Conservation (phyloP, 306 rosid species). For the Rosa multiflora region DNA sequence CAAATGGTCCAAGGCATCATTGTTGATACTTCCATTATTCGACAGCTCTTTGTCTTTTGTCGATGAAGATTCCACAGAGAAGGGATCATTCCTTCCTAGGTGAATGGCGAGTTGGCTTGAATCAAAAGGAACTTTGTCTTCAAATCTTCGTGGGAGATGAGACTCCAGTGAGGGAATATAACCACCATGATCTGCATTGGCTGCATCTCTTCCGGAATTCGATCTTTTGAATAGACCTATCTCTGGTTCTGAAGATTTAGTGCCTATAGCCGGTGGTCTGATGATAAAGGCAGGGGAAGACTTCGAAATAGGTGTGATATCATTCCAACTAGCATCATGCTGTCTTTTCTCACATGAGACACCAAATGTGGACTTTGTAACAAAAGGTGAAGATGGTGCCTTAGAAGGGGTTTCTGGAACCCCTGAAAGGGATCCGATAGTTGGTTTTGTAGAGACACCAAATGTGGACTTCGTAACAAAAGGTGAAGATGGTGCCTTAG, state of each 20-base stretch:
- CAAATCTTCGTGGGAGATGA: slow-evolving; percentile 30
- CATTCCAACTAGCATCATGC: slow-evolving; percentile 29
- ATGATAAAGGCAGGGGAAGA: slow-evolving; percentile 23
- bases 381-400: slow-evolving; percentile 31
- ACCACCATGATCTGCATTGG: slow-evolving; percentile 34
- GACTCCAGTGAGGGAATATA: slow-evolving; percentile 36
- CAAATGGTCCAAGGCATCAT: slow-evolving; percentile 33
- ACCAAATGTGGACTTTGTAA: slow-evolving; percentile 29
- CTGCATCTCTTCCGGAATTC: slow-evolving; percentile 29
- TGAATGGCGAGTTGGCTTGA: slow-evolving; percentile 39
- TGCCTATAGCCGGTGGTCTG: slow-evolving; percentile 32
- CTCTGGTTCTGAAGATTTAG: slow-evolving; percentile 38
- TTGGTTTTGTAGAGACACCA: slow-evolving; percentile 32
- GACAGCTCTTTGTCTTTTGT: slow-evolving; percentile 41
- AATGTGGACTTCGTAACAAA: slow-evolving; percentile 31
- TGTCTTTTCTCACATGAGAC: slow-evolving; percentile 38
- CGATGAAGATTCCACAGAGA: slow-evolving; percentile 21
- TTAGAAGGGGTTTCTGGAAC: slow-evolving; percentile 40
- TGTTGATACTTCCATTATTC: slow-evolving; percentile 29
- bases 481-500: slow-evolving; percentile 29
- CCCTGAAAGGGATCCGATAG: slow-evolving; percentile 33
- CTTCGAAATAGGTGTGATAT: slow-evolving; percentile 25
- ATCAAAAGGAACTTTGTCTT: slow-evolving; percentile 35
- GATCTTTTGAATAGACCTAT: slow-evolving; percentile 29
- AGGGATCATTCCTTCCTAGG: slow-evolving; percentile 47